Conservation (phyloP, 441 rosid genomes). For the Erodium texanum region DNA sequence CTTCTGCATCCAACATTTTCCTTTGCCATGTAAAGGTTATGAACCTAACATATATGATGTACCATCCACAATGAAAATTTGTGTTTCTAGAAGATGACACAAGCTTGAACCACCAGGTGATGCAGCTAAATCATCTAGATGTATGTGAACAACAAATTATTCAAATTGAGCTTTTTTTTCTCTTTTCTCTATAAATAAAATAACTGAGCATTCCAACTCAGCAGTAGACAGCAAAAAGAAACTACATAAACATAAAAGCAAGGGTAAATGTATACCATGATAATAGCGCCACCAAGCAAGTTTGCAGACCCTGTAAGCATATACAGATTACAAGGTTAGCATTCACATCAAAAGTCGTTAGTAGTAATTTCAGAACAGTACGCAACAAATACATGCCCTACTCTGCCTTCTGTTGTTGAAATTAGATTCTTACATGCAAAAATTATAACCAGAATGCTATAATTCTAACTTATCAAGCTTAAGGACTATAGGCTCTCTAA, state of each 20-base stretch:
- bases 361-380: neutral
- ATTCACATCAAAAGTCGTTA: conserved; percentile 15
- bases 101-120: neutral
- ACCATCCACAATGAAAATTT: neutral
- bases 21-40: neutral
- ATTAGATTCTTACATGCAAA: neutral
- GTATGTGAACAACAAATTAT: neutral
- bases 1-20: conserved; percentile 3
- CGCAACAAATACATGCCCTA: neutral
- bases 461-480: neutral
- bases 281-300: conserved; percentile 51
- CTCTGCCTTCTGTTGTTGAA: neutral
- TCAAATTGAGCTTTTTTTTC: neutral
- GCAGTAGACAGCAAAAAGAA: neutral
- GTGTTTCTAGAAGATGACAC: neutral
- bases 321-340: conserved; percentile 22
- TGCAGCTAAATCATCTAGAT: conserved; percentile 2
- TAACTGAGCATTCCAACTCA: conserved; percentile 4
- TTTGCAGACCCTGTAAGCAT: conserved; percentile 52
- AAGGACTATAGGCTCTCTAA: neutral
- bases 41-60: neutral
- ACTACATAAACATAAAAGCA: neutral
- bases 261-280: conserved; percentile 40
- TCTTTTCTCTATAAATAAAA: neutral
- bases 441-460: neutral